Base-by-base conservation (phyloP, 75 land plant genomes). In the Picea glauca region DNA sequence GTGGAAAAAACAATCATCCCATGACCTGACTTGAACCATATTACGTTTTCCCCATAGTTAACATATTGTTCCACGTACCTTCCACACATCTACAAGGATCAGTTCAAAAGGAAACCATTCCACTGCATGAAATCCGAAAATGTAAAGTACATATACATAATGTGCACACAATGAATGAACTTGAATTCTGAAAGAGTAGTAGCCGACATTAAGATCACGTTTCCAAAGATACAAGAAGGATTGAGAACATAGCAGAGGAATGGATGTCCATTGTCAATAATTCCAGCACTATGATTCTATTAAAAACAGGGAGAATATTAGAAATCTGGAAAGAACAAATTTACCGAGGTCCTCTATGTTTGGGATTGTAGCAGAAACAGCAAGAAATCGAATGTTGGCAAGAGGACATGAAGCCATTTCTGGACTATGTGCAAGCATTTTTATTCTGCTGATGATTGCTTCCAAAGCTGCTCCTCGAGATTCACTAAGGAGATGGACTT, bases 291-390 rank as follows among this genome's bases (percentile, higher is more conserved):
- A 50, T 46, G 75, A 50, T 38, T 6, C 73, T 68, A 38, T 21
- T 13, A 50, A 50, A 50, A 21, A 0, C 12, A 8, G 9, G 56
- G 11, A 9, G 8, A 23, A 7, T 73, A 23, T 40, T 40, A 40
- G 43, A 73, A 12, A 1, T n/a, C 32, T 35, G 13, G 78, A 72
- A 30, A 30, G 13, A 57, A 3, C 58, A 68, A 62, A 46, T 40
- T 61, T 89, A 96, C 99, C 99, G 72, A 96, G 74, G 79, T 96
- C 99, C 67, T 90, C 90, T 66, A 96, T 84, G 79, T 96, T 96
- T 70, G 99, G 98, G 66, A 96, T 93, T 50, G 98, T 96, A 26
- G 98, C 99, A 76, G 99, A 96, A 76, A 94, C 98, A 68, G 98
- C 99, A 76, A 96, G 78, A 76, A 94, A 91, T 38, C 99, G 95